Evolutionary conservation across 164 flowering plant genomes (phyloP), one percentile per base, ranked within the genome.

Genomic region (Vitis amurensis): DNA sequence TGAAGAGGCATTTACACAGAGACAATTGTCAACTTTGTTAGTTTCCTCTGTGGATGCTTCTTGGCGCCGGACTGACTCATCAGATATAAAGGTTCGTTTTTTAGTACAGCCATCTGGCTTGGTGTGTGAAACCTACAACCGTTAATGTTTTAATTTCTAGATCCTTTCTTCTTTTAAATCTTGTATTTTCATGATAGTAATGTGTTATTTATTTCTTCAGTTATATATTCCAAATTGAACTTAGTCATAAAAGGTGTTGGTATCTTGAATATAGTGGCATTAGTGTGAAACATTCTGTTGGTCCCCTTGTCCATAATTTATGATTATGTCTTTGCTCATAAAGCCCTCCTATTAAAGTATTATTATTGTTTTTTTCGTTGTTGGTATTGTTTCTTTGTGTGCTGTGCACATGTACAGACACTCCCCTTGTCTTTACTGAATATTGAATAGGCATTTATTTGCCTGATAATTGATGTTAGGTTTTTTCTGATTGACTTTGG

Each of bases 1-100:
- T 52, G 93, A 87, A 63, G 93, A 92, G 59, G 90, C 88, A 17
- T 81, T 71, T 44, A 84, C 91, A 58, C 74, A 87, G 44, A 84
- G 80, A 62, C 86, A 82, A 61, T 77, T 96, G 79, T 86, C 93
- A 64, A 76, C 79, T 30, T 75, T 85, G 76, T 76, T 96, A 66
- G 79, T 85, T 73, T 93, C 97, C 13, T 68, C 87, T 16, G 85
- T 77, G 68, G 95, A 91, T 84, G 80, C 87, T 19, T 88, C 92
- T 49, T 81, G 86, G 83, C 90, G 81, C 63, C 77, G 87, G 75
- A 70, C 90, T 51, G 97, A 96, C 74, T 71, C 89, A 60, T 78
- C 89, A 60, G 97, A 92, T 64, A 67, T 81, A 55, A 89, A 96
- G 99, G 99, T 96, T 60, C 15, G 78, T 77, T 64, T 17, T 17